A percentile compares a stretch with the other conserved stretches of the same genome.
Conservation (phyloP, 2,329 filamentous ascomycete genomes). For the Clonostachys byssicola region DNA sequence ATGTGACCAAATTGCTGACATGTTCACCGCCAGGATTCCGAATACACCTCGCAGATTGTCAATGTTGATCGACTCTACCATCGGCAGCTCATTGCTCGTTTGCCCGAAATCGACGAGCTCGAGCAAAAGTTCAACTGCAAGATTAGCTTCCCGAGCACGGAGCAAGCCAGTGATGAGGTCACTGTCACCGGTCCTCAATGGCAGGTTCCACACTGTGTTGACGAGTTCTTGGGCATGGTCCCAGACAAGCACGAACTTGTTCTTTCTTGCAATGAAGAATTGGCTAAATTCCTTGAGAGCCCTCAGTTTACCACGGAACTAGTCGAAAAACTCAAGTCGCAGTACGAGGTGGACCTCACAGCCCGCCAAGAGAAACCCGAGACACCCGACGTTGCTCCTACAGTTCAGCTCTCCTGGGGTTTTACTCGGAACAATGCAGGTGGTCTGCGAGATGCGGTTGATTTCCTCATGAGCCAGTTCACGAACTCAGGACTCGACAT, state of each 20-base stretch:
- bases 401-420: conserved; percentile 64
- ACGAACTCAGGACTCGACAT: conserved; percentile 87
- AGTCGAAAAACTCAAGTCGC: conserved; percentile 77
- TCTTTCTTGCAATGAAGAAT: conserved; percentile 68
- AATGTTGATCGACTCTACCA: conserved; percentile 94
- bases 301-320: conserved; percentile 77
- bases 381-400: conserved; percentile 53
- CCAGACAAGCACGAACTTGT: conserved; percentile 92
- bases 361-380: conserved; percentile 62
- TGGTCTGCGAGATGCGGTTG: conserved; percentile 90
- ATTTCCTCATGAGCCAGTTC: conserved; percentile 83
- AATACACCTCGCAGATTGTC: conserved; percentile 92
- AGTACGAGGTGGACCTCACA: conserved; percentile 87
- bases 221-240: conserved; percentile 96
- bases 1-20: conserved; percentile 2
- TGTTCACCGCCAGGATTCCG: conserved; percentile 64
- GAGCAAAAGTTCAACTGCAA: conserved; percentile 99
- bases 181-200: conserved; percentile 96
- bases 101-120: conserved; percentile 85
- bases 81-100: conserved; percentile 83
- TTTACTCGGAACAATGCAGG: conserved; percentile 98
- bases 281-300: conserved; percentile 80
- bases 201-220: conserved; percentile 94
- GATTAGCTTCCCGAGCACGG: conserved; percentile 95
- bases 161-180: conserved; percentile 94